phyloP scores from a whole-genome alignment of 2,329 filamentous ascomycete genomes.

The Trichoderma sp. region DNA sequence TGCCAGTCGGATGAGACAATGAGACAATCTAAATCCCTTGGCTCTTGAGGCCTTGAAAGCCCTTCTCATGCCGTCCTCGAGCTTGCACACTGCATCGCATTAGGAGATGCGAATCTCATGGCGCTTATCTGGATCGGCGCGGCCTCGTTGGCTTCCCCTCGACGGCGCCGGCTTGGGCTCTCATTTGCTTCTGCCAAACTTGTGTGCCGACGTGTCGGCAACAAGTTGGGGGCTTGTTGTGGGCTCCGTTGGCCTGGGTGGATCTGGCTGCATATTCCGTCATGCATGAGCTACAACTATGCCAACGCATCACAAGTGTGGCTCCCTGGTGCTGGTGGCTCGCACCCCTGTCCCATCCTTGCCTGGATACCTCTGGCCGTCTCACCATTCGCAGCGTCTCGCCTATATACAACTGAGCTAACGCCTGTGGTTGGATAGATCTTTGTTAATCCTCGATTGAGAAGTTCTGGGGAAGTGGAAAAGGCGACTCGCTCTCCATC shows the following conservation, averaged over 20 bases:
- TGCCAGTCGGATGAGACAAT: slow-evolving; percentile 6
- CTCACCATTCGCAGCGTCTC: slow-evolving; percentile 26
- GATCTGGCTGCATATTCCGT: slow-evolving; percentile 50
- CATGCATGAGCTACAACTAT: slow-evolving; percentile 49
- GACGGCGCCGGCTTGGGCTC: slow-evolving; percentile 11
- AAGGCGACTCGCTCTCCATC: slow-evolving; percentile 24
- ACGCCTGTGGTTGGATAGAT: slow-evolving; percentile 38
- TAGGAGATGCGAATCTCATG: slow-evolving; percentile 15
- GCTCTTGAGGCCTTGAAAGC: neutral
- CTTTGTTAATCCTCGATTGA: slow-evolving; percentile 27
- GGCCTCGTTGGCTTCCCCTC: slow-evolving; percentile 14
- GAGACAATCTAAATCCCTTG: slow-evolving; percentile 1
- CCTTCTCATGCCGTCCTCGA: neutral
- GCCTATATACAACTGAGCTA: slow-evolving; percentile 35
- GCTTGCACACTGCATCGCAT: neutral
- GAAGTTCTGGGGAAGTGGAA: slow-evolving; percentile 25
- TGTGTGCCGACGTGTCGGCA: slow-evolving; percentile 20
- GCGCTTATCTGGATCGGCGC: slow-evolving; percentile 21
- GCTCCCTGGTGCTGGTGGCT: slow-evolving; percentile 28
- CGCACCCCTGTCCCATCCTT: slow-evolving; percentile 23
- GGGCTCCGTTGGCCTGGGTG: slow-evolving; percentile 22
- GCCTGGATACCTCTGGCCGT: slow-evolving; percentile 25
- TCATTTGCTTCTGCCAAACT: slow-evolving; percentile 17
- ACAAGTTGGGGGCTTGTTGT: slow-evolving; percentile 22
- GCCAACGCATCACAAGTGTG: slow-evolving; percentile 40